Base-by-base conservation (phyloP, 208 protist genomes). In the Trypanosomatidae sp. region DNA sequence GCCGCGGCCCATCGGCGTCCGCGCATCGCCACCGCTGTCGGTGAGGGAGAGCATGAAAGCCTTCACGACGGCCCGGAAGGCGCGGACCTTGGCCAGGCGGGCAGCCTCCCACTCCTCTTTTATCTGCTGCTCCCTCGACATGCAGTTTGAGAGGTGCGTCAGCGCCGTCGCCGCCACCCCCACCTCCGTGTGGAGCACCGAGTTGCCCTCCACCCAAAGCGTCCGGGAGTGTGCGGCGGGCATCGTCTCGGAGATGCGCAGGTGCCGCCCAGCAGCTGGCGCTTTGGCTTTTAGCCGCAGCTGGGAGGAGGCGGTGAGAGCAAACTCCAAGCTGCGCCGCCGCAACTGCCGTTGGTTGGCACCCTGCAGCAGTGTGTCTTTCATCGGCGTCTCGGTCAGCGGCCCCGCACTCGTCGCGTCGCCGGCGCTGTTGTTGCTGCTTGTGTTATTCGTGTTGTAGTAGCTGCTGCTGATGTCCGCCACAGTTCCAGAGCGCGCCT, bases 181-280 rank as follows among this genome's bases (percentile, higher is more conserved):
- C 19, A 50, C 65, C 28, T 91, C 87, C 3, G 73, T 72, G 39
- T 67, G 55, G 30, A 85, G 76, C 25, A 93, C 77, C 1, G 92
- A 91, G 72, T 87, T 96, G 13, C 92, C 92, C 58, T 93, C 85
- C 64, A 96, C 89, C 69, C 88, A 85, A 60, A 96, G 69, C 0
- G 50, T 88, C 15, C 56, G 60, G 25, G 41, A 25, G 41, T 6
- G 68, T 15, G 12, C 68, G 47, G 39, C n/a, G n/a, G n/a, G n/a
- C n/a, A n/a, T n/a, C n/a, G n/a, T n/a, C n/a, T n/a, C n/a, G n/a
- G n/a, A n/a, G n/a, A n/a, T n/a, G n/a, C n/a, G n/a, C n/a, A n/a
- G n/a, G n/a, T n/a, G n/a, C n/a, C n/a, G n/a, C n/a, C n/a, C n/a
- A n/a, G n/a, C n/a, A n/a, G n/a, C n/a, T n/a, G n/a, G n/a, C n/a